These are phyloP conservation scores for Didymella segeticola DNA, from an alignment of 2,329 filamentous ascomycete species.

Conservation along the genomic window DNA sequence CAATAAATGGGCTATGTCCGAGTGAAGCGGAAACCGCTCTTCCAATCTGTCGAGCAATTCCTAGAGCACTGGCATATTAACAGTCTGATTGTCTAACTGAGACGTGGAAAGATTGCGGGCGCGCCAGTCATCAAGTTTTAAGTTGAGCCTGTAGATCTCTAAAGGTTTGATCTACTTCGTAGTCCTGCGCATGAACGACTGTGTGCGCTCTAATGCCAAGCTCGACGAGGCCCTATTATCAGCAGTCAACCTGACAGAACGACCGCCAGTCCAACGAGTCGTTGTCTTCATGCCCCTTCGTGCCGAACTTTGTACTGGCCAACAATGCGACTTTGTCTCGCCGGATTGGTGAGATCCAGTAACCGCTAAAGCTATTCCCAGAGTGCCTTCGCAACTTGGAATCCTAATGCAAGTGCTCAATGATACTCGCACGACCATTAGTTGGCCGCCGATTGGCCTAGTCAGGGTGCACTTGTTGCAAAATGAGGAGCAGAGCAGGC, in stretches of 20 bases:
- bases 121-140: background rate
- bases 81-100: background rate
- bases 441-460: background rate
- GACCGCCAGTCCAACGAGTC: background rate
- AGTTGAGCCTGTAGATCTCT: background rate
- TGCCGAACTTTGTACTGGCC: no score
- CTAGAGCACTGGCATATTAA: background rate
- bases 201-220: background rate
- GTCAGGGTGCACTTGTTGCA: background rate
- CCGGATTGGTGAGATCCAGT: background rate
- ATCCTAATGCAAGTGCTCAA: constrained; percentile 1
- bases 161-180: background rate
- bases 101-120: background rate
- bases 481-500: background rate
- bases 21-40: background rate
- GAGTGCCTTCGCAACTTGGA: background rate
- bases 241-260: background rate
- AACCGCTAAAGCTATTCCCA: background rate
- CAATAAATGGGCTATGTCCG: constrained; percentile 13
- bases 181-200: background rate
- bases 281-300: no score
- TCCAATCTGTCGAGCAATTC: background rate
- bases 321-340: background rate
- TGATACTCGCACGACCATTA: background rate
- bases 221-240: background rate